Base-by-base conservation (phyloP, 1,139 yeast genomes). In the Saccharomyces hybrid region DNA sequence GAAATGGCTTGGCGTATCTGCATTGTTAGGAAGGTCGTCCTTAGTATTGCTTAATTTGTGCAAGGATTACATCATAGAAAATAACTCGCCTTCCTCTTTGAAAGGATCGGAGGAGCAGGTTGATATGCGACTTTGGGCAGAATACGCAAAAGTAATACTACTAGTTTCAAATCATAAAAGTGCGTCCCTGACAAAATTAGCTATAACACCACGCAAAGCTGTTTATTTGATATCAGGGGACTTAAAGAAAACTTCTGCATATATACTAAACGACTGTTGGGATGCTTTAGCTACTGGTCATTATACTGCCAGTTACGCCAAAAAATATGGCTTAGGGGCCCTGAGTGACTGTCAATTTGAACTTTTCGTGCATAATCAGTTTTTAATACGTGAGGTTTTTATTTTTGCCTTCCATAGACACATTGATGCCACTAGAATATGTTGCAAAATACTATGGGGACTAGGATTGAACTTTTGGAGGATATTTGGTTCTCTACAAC, bases 271-370 rank as follows among this genome's bases (percentile, higher is more conserved):
- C 55, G 80, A 77, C 55, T 79, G 83, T 38, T 89, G 96, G 96
- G 85, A 84, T 59, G 73, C 80, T 8, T 76, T 88, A 55, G 95
- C 91, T 7, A 47, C 52, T 16, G 54, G 53, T 9, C 29, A 46
- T 5, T 44, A 50, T 11, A 55, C 56, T 8, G 32, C 28, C 0
- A 57, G 53, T 3, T 14, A 55, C 7, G 58, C 57, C 5, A 53
- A 52, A 6, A 73, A 90, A 59, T 88, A 85, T 70, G 85, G 84
- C 54, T 70, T 88, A 54, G 76, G 73, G 47, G 76, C 76, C 58
- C 80, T 83, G 61, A 88, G 93, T 47, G 91, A 91, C 0, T 83
- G 79, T 64, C 96, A 88, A 69, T 82, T 79, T 32, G 83, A 81
- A 61, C 80, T 88, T 59, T 77, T 85, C 53, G 78, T 78, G 59